Evolutionary conservation across 345 rosid species (phyloP).

Genomic region (Lepidium africanum): DNA sequence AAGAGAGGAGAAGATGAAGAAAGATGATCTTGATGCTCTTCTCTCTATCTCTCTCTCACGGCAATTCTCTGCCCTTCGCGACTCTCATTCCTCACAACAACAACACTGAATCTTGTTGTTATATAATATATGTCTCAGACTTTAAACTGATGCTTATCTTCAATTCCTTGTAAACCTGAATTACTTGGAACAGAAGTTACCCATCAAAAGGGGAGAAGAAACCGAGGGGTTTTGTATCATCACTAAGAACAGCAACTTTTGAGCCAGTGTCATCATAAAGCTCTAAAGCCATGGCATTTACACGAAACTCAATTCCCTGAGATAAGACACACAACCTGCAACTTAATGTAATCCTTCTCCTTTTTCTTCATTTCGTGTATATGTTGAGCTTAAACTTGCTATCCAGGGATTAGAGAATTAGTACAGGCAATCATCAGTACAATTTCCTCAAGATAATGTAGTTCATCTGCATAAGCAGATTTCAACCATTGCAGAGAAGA

Average conservation of each 20-base stretch:
- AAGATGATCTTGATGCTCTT: too few relatives aligned
- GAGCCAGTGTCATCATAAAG: conserved; percentile 70
- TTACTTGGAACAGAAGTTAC: conserved; percentile 34
- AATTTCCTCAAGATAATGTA: neutral
- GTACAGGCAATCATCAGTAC: conserved; percentile 4
- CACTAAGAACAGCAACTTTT: conserved; percentile 48
- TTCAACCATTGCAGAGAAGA: neutral
- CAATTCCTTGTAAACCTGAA: too few relatives aligned
- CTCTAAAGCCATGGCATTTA: conserved; percentile 58
- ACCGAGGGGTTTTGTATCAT: conserved; percentile 59
- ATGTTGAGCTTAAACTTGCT: conserved; percentile 98
- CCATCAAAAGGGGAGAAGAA: conserved; percentile 79
- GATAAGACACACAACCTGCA: conserved; percentile 54
- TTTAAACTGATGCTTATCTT: too few relatives aligned
- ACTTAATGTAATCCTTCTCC: conserved; percentile 91
- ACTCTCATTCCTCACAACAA: too few relatives aligned
- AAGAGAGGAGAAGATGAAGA: too few relatives aligned
- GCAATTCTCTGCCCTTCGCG: too few relatives aligned
- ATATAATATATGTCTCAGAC: too few relatives aligned
- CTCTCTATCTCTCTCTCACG: too few relatives aligned
- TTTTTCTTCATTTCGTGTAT: conserved; percentile 97
- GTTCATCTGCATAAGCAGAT: neutral
- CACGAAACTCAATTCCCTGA: neutral
- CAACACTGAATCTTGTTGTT: too few relatives aligned
- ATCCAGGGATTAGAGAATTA: conserved; percentile 23